These are phyloP conservation scores for Penicillium atrosanguineum DNA, from an alignment of 495 filamentous ascomycete genomes.

Conservation along the genomic window DNA sequence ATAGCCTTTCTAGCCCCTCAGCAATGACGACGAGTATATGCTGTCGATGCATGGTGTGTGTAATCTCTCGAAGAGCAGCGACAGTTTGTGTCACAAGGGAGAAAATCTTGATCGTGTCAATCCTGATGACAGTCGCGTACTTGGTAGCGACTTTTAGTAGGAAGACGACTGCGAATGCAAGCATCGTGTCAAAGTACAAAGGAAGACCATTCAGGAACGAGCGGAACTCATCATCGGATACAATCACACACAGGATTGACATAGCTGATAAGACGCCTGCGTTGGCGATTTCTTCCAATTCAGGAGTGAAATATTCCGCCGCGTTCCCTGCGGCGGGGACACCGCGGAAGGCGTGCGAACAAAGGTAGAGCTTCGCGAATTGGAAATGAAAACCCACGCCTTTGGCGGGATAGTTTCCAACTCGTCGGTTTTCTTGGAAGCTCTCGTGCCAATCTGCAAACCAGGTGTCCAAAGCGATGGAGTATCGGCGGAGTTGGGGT, in stretches of 20 bases:
- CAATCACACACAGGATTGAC: constrained; percentile 31
- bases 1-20: constrained; percentile 23
- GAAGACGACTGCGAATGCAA: constrained; percentile 37
- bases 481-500: constrained; percentile 25
- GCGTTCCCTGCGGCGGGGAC: constrained; percentile 5
- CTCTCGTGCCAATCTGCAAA: constrained; percentile 32
- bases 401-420: constrained; percentile 31
- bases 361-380: constrained; percentile 36
- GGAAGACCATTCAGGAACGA: constrained; percentile 33
- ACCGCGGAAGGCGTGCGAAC: constrained; percentile 36
- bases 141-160: constrained; percentile 34
- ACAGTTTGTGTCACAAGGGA: constrained; percentile 28
- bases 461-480: constrained; percentile 31
- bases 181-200: constrained; percentile 35
- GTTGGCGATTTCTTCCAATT: constrained; percentile 32
- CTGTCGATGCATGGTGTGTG: constrained; percentile 25
- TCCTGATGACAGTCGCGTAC: constrained; percentile 18
- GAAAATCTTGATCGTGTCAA: constrained; percentile 28
- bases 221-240: constrained; percentile 27
- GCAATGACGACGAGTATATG: constrained; percentile 28
- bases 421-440: constrained; percentile 21
- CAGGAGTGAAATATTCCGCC: constrained; percentile 14
- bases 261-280: constrained; percentile 28
- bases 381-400: constrained; percentile 32
- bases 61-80: constrained; percentile 22